These are phyloP conservation scores for Phlebopus sp. DNA, from an alignment of 1,284 basidiomycete genomes.

Conservation along the genomic window DNA sequence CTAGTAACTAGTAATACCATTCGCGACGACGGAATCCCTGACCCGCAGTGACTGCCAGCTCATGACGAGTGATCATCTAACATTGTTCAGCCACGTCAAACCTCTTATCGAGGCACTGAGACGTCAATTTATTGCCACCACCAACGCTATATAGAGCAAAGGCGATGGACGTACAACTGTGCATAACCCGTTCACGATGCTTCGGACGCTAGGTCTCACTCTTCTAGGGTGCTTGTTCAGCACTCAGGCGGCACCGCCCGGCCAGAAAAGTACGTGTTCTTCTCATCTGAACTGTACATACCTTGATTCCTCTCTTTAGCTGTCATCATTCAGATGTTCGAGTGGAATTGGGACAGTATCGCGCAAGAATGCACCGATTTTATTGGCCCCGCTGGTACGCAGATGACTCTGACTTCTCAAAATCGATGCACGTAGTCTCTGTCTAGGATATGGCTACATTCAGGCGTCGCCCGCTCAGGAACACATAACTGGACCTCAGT, in stretches of 20 bases:
- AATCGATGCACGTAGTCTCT: not conserved
- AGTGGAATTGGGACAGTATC: constrained; percentile 55
- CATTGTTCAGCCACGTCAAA: not conserved
- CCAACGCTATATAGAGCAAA: too few relatives aligned
- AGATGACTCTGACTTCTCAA: not conserved
- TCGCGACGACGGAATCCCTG: too few relatives aligned
- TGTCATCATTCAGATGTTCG: constrained; percentile 59
- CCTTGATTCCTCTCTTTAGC: constrained; percentile 5
- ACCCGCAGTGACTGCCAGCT: too few relatives aligned
- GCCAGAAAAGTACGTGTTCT: not conserved
- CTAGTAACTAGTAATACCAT: too few relatives aligned
- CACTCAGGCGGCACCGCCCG: not conserved
- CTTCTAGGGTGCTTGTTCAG: not conserved
- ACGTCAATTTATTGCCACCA: too few relatives aligned
- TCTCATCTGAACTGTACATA: not conserved
- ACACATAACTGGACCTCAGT: constrained; percentile 47
- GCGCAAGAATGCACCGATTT: constrained; percentile 64
- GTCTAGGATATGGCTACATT: constrained; percentile 57
- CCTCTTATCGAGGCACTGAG: too few relatives aligned
- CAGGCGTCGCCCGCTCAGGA: constrained; percentile 39
- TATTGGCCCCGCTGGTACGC: constrained; percentile 52
- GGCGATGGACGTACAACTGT: too few relatives aligned
- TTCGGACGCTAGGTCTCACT: not conserved
- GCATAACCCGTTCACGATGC: not conserved
- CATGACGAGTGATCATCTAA: too few relatives aligned